Percentiles rank a stretch among this genome's conserved stretches.
Conservation (phyloP, 2,329 filamentous ascomycete genomes). For the Acrodontium crateriforme region DNA sequence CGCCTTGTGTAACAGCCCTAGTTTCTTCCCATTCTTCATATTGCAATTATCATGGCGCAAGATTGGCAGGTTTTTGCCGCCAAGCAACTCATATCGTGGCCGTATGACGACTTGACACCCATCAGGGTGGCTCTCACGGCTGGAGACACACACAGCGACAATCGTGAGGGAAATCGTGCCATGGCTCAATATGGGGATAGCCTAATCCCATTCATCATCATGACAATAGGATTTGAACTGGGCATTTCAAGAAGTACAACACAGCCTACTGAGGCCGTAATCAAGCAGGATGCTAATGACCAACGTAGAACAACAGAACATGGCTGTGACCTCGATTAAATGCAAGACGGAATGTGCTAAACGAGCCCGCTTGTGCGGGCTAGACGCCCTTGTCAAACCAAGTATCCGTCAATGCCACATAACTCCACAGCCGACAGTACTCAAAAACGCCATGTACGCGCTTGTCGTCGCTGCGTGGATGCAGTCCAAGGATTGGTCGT, state of each 20-base stretch:
- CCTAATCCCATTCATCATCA: constrained; percentile 1
- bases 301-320: constrained; percentile 1
- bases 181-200: constrained; percentile 1
- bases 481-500: constrained; percentile 1
- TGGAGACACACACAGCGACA: constrained; percentile 1
- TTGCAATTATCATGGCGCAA: no score
- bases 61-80: no score
- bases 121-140: constrained; percentile 1
- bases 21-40: no score
- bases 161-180: constrained; percentile 2
- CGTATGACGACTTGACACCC: no score
- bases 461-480: constrained; percentile 1
- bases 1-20: no score
- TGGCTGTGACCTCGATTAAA: neutral
- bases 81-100: no score
- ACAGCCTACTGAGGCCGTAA: neutral
- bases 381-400: constrained; percentile 1
- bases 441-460: constrained; percentile 2
- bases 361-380: neutral
- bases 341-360: neutral
- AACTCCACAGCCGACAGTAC: constrained; percentile 1
- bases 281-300: neutral
- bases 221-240: neutral
- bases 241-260: constrained; percentile 1
- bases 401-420: constrained; percentile 1